These are phyloP conservation scores for Lentinus tigrinus DNA, from an alignment of 768 basidiomycete genomes.

Conservation along the genomic window DNA sequence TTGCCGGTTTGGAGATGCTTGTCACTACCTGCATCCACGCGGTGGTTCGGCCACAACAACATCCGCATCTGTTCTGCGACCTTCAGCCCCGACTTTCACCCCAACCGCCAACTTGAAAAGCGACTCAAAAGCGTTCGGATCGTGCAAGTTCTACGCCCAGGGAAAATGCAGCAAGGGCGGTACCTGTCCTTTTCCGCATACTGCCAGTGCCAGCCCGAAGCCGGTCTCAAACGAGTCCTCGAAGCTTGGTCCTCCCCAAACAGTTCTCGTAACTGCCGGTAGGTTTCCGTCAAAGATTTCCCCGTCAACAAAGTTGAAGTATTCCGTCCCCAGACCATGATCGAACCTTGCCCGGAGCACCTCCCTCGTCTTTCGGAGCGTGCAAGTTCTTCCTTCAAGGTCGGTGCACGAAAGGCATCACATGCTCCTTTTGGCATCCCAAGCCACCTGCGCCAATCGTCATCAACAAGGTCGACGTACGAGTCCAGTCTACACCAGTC, in stretches of 20 bases:
- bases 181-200: slow-evolving; percentile 8
- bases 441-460: neutral
- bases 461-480: neutral
- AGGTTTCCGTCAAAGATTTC: too few relatives aligned
- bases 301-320: too few relatives aligned
- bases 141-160: slow-evolving; percentile 9
- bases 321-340: neutral
- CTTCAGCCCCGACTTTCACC: neutral
- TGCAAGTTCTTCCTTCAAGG: slow-evolving; percentile 30
- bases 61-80: neutral
- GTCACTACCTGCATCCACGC: neutral
- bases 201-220: neutral
- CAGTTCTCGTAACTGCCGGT: too few relatives aligned
- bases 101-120: too few relatives aligned
- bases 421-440: slow-evolving; percentile 26
- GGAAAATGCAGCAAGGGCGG: slow-evolving; percentile 2
- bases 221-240: neutral
- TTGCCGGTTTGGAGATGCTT: neutral
- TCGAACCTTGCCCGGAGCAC: neutral
- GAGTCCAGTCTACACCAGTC: neutral
- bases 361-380: slow-evolving; percentile 2
- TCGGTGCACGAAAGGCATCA: slow-evolving; percentile 28
- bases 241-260: too few relatives aligned
- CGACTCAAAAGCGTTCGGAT: slow-evolving; percentile 2
- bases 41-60: neutral